Percentiles rank a stretch among this genome's conserved stretches.
Evolutionary conservation across 352 stramenopile species (phyloP).

Genomic region (Saprolegnia parasitica): DNA sequence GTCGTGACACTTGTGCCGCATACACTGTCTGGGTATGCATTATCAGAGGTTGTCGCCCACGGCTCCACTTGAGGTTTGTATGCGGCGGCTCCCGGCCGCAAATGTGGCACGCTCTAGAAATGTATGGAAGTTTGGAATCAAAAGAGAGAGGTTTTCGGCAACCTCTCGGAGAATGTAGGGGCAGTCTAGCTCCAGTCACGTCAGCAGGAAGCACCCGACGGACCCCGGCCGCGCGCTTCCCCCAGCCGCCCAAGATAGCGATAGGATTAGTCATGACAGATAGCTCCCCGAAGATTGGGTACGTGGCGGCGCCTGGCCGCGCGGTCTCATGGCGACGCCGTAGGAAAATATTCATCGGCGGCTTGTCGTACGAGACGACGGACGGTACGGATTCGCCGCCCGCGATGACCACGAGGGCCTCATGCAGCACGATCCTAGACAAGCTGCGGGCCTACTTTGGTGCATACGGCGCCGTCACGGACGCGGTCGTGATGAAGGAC

Average conservation of each 20-base stretch:
- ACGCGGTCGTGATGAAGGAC: constrained; percentile 92
- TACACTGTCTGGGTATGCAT: constrained; percentile 13
- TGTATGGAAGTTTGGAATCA: neutral
- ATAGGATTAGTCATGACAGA: constrained; percentile 29
- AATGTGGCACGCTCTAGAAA: constrained; percentile 10
- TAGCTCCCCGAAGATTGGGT: constrained; percentile 28
- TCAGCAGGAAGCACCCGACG: constrained; percentile 12
- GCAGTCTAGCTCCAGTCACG: constrained; percentile 21
- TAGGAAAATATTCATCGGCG: constrained; percentile 90
- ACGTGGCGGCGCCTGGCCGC: neutral
- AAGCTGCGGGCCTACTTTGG: constrained; percentile 88
- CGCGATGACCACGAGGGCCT: constrained; percentile 6
- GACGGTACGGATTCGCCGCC: constrained; percentile 44
- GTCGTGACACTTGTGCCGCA: neutral
- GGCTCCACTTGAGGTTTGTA: constrained; percentile 4
- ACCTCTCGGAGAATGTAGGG: constrained; percentile 21
- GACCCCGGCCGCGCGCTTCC: neutral
- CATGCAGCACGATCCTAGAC: constrained; percentile 41
- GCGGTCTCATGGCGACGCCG: neutral
- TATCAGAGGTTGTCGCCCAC: constrained; percentile 6
- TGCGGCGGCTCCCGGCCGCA: constrained; percentile 10
- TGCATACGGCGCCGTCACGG: constrained; percentile 82
- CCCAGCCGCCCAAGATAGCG: constrained; percentile 6
- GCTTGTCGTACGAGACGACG: constrained; percentile 86
- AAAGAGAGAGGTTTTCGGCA: constrained; percentile 10